These are phyloP conservation scores for Aphanocladium album DNA, from an alignment of 2,329 filamentous ascomycete genomes.

Conservation along the genomic window DNA sequence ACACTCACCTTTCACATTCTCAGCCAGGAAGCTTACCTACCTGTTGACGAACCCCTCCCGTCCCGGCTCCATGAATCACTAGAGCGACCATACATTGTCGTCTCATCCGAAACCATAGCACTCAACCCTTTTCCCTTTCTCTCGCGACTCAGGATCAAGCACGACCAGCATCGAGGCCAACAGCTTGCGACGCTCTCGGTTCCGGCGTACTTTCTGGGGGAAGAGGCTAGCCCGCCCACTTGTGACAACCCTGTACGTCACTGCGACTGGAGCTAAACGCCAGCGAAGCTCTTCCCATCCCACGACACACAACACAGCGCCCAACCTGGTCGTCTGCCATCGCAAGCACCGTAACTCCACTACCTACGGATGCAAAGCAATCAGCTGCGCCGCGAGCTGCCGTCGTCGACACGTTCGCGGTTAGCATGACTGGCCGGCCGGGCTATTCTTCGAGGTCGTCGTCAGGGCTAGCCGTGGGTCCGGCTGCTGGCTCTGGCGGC, in stretches of 20 bases:
- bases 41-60: background rate
- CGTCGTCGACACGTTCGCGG: slow-evolving; percentile 27
- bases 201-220: background rate
- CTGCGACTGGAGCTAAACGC: background rate
- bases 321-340: background rate
- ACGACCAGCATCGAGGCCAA: background rate
- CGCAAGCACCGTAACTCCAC: slow-evolving; percentile 24
- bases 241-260: slow-evolving; percentile 11
- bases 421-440: slow-evolving; percentile 31
- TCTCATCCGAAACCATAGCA: background rate
- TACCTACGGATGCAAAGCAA: slow-evolving; percentile 27
- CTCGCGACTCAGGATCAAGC: no score
- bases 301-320: background rate
- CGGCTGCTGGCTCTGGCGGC: slow-evolving; percentile 36
- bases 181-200: background rate
- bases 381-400: slow-evolving; percentile 24
- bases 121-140: background rate
- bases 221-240: background rate
- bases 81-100: background rate
- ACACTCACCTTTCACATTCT: background rate
- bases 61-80: background rate
- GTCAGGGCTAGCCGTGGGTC: slow-evolving; percentile 42
- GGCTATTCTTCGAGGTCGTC: slow-evolving; percentile 25
- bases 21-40: background rate
- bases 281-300: background rate